Percentiles rank a stretch among this genome's conserved stretches.
phyloP scores from a whole-genome alignment of 441 rosid species.

The Bruguiera hainesii region DNA sequence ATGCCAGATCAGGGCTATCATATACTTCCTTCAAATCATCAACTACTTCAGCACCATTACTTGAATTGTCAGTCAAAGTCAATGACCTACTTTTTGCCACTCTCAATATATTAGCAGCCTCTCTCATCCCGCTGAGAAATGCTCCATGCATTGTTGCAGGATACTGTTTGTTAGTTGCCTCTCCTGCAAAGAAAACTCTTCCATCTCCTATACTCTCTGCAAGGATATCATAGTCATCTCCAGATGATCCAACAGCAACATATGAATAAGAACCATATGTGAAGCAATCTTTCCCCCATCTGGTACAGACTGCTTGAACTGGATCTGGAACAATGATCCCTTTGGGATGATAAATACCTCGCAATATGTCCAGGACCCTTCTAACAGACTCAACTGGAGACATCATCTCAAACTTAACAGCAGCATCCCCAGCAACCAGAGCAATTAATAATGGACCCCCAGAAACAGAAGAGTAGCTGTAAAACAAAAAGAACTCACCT shows the following conservation, averaged over 20 bases:
- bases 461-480: constrained; percentile 81
- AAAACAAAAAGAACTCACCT: constrained; percentile 88
- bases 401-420: constrained; percentile 66
- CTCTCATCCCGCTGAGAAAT: constrained; percentile 92
- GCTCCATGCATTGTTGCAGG: constrained; percentile 99
- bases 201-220: constrained; percentile 91
- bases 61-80: constrained; percentile 24
- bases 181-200: constrained; percentile 91
- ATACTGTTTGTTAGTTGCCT: constrained; percentile 88
- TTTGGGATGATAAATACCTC: constrained; percentile 78
- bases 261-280: constrained; percentile 80
- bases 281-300: constrained; percentile 92
- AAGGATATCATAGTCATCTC: constrained; percentile 85
- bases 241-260: constrained; percentile 90
- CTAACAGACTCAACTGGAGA: constrained; percentile 83
- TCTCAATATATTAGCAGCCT: constrained; percentile 79
- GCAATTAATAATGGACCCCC: constrained; percentile 90
- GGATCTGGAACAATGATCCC: constrained; percentile 95
- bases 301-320: constrained; percentile 78
- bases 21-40: constrained; percentile 36
- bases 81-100: constrained; percentile 59
- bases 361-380: constrained; percentile 60
- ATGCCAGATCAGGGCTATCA: constrained; percentile 45
- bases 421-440: constrained; percentile 89
- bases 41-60: constrained; percentile 22